Evolutionary conservation across 176 grass and related monocot genomes (phyloP), one percentile per base, ranked within the genome.

Genomic region (Oryza officinalis): DNA sequence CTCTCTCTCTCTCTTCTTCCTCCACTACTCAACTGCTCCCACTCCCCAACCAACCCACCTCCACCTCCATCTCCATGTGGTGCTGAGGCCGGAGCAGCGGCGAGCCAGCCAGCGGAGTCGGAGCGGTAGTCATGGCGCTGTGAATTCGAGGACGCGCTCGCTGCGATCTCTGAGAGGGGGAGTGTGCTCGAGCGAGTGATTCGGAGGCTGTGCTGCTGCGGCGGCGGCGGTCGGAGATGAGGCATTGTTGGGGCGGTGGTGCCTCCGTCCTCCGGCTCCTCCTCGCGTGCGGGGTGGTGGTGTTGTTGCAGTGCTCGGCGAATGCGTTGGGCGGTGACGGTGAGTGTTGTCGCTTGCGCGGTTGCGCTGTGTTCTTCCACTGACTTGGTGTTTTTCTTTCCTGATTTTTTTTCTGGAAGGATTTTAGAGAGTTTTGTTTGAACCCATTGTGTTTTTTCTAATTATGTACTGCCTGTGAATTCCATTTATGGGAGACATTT

Each of bases 1-100:
- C 78, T 30, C 26, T 45, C 78, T 40, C 78, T 30, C 26, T 45
- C 78, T 40, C 73, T 43, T 71, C 15, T 18, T 32, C n/a, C n/a
- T n/a, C n/a, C n/a, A n/a, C n/a, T 87, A 69, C 85, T 92, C 74
- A 88, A 81, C 69, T 83, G 68, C 78, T 74, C 84, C 65, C 84
- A 43, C 67, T 68, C 33, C 32, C 87, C 84, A 83, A 75, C 80
- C 46, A 74, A 77, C 65, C 68, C 65, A 75, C 72, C 47, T 44
- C 60, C 63, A 23, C 44, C 52, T 67, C 15, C 79, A 4, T 14
- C 74, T 26, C 67, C 74, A 83, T 23, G 80, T 25, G 26, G 17
- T 22, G 35, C 25, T 41, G 52, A 23, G 50, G 23, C 37, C 32
- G 50, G n/a, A 79, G 67, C 67, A 47, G 47, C 64, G 1, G 69